Percentiles rank a stretch among this genome's conserved stretches.
Conservation (phyloP, 1,139 yeast genomes). For the Pichia sp. region DNA sequence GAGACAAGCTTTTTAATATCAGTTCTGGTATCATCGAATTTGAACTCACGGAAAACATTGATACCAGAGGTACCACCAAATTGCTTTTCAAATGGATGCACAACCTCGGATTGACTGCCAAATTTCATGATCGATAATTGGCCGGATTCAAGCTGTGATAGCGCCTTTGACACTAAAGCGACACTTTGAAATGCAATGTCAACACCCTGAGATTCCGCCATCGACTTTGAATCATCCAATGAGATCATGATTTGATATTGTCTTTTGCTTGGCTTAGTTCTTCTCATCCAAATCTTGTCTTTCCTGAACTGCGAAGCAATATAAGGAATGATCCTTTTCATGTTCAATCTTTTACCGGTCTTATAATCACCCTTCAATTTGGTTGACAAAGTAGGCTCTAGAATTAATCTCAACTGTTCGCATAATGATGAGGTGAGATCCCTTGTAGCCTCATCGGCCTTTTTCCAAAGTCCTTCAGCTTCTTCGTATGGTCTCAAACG, state of each 20-base stretch:
- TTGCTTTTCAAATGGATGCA: constrained; percentile 85
- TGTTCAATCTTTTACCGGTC: constrained; percentile 93
- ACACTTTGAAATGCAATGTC: constrained; percentile 92
- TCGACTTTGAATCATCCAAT: constrained; percentile 94
- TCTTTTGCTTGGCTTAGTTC: constrained; percentile 96
- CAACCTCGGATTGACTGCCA: constrained; percentile 79
- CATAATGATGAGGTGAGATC: constrained; percentile 84
- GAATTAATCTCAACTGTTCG: constrained; percentile 86
- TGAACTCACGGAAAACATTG: constrained; percentile 79
- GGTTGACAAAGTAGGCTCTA: constrained; percentile 94
- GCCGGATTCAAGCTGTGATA: constrained; percentile 92
- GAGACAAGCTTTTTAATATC: constrained; percentile 72
- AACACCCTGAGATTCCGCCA: constrained; percentile 90
- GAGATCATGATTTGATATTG: constrained; percentile 98
- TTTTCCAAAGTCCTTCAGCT: constrained; percentile 76
- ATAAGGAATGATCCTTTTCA: constrained; percentile 96
- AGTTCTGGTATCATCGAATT: constrained; percentile 83
- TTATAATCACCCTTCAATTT: constrained; percentile 93
- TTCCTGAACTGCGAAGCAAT: constrained; percentile 97
- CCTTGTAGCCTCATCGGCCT: constrained; percentile 76
- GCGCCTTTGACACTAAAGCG: constrained; percentile 89
- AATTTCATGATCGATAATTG: constrained; percentile 86
- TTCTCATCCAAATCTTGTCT: constrained; percentile 96
- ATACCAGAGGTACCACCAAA: constrained; percentile 84
- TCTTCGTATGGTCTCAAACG: constrained; percentile 44